These are phyloP conservation scores for Aspergillus bombycis DNA, from an alignment of 2,329 filamentous ascomycete species.

Conservation along the genomic window DNA sequence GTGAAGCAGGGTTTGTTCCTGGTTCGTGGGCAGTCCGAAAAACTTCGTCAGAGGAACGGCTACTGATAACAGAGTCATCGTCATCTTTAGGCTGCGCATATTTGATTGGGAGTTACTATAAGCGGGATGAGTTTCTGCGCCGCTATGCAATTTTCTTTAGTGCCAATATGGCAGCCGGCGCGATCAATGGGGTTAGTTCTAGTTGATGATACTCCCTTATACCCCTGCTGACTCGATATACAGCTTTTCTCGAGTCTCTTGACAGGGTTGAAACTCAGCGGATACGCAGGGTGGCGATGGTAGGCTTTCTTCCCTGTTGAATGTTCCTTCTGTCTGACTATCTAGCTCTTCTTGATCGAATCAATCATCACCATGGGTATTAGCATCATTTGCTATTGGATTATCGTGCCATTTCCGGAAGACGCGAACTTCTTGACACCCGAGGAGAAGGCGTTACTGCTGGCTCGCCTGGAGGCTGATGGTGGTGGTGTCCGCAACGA, in stretches of 20 bases:
- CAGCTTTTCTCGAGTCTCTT: conserved; percentile 15
- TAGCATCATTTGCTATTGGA: conserved; percentile 16
- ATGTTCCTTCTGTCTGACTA: not conserved
- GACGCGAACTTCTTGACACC: conserved; percentile 16
- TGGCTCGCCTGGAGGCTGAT: conserved; percentile 19
- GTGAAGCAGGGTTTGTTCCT: conserved; percentile 22
- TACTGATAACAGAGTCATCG: not conserved
- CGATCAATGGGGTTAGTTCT: conserved; percentile 17
- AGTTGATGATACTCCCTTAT: not conserved
- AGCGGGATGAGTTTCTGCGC: conserved; percentile 19
- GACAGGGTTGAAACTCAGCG: conserved; percentile 17
- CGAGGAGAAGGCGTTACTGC: conserved; percentile 18
- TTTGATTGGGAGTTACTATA: conserved; percentile 21
- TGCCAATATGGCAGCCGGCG: conserved; percentile 20
- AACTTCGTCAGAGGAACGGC: not conserved
- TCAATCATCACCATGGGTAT: conserved; percentile 17
- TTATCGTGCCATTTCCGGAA: conserved; percentile 21
- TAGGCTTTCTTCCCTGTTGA: not conserved
- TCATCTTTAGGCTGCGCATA: conserved; percentile 15
- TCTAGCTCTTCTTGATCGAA: conserved; percentile 22
- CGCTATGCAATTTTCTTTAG: conserved; percentile 21
- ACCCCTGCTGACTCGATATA: not conserved
- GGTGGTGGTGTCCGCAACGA: conserved; percentile 7
- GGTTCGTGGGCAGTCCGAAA: conserved; percentile 5
- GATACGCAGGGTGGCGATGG: conserved; percentile 21